These are phyloP conservation scores for Halteria grandinella DNA, from an alignment of 73 alveolate species.

Conservation along the genomic window DNA sequence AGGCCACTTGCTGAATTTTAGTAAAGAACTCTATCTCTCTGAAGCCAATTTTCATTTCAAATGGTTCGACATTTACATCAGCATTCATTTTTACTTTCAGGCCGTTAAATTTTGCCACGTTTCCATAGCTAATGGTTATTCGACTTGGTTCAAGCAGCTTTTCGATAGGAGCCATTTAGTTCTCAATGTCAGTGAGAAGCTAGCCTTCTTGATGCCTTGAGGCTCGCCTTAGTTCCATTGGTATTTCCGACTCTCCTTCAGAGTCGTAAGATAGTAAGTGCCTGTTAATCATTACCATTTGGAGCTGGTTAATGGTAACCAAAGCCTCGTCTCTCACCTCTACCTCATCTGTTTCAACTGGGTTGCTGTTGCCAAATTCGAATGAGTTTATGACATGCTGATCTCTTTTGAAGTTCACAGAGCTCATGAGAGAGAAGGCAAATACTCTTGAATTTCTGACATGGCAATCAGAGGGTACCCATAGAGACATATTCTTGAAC, in stretches of 20 bases:
- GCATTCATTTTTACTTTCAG: constrained; percentile 11
- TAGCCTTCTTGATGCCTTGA: too few relatives aligned
- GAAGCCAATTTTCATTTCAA: constrained; percentile 62
- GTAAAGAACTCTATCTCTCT: constrained; percentile 62
- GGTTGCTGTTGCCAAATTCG: neutral
- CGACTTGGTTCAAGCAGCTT: constrained; percentile 60
- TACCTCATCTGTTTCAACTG: neutral
- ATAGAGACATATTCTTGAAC: constrained; percentile 27
- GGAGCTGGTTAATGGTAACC: constrained; percentile 42
- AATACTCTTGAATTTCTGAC: constrained; percentile 48
- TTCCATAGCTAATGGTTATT: constrained; percentile 50
- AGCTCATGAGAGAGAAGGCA: constrained; percentile 31
- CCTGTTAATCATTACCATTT: constrained; percentile 50
- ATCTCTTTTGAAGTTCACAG: constrained; percentile 1
- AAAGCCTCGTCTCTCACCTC: constrained; percentile 33
- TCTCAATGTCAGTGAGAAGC: too few relatives aligned
- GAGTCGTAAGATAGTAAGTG: constrained; percentile 1
- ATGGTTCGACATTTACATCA: constrained; percentile 56
- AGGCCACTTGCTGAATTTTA: too few relatives aligned
- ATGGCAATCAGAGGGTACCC: constrained; percentile 52
- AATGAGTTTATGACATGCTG: neutral
- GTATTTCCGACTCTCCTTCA: too few relatives aligned
- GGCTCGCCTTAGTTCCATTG: too few relatives aligned
- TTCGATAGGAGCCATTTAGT: constrained; percentile 42
- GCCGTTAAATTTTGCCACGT: neutral